These are phyloP conservation scores for Barnettozyma sucrosica DNA, from an alignment of 805 yeast species.

Conservation along the genomic window DNA sequence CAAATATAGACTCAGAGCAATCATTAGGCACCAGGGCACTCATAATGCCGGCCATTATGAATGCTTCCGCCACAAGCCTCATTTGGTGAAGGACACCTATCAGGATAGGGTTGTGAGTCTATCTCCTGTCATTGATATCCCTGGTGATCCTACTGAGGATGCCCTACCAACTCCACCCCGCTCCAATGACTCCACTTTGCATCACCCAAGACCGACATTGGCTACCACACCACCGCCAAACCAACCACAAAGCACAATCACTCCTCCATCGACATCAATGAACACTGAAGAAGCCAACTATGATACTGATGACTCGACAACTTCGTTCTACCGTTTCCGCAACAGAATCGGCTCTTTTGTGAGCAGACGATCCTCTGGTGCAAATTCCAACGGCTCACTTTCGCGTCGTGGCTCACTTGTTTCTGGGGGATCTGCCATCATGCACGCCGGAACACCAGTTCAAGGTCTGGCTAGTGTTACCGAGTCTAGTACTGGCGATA, in stretches of 20 bases:
- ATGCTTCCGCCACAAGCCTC: slow-evolving; percentile 75
- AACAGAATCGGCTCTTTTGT: slow-evolving; percentile 7
- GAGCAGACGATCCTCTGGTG: slow-evolving; percentile 5
- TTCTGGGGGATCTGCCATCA: slow-evolving; percentile 2
- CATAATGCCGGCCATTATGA: slow-evolving; percentile 90
- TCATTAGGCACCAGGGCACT: slow-evolving; percentile 82
- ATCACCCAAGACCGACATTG: not conserved
- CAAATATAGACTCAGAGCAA: slow-evolving; percentile 58
- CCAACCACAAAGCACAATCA: not conserved
- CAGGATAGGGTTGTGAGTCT: slow-evolving; percentile 26
- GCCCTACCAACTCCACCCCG: not conserved
- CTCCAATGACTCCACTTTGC: not conserved
- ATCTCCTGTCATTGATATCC: slow-evolving; percentile 26
- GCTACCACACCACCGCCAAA: slow-evolving; percentile 4
- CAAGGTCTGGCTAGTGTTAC: slow-evolving; percentile 13
- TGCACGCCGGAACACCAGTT: not conserved
- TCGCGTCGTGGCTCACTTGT: slow-evolving; percentile 6
- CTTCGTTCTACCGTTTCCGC: slow-evolving; percentile 12
- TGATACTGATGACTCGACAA: slow-evolving; percentile 17
- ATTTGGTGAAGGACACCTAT: slow-evolving; percentile 31
- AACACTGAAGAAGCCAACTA: slow-evolving; percentile 13
- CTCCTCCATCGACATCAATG: slow-evolving; percentile 16
- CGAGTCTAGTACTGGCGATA: slow-evolving; percentile 7
- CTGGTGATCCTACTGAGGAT: slow-evolving; percentile 5
- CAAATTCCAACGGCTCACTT: not conserved